These are phyloP conservation scores for Exophiala oligosperma DNA, from an alignment of 2,329 filamentous ascomycete genomes.

Conservation along the genomic window DNA sequence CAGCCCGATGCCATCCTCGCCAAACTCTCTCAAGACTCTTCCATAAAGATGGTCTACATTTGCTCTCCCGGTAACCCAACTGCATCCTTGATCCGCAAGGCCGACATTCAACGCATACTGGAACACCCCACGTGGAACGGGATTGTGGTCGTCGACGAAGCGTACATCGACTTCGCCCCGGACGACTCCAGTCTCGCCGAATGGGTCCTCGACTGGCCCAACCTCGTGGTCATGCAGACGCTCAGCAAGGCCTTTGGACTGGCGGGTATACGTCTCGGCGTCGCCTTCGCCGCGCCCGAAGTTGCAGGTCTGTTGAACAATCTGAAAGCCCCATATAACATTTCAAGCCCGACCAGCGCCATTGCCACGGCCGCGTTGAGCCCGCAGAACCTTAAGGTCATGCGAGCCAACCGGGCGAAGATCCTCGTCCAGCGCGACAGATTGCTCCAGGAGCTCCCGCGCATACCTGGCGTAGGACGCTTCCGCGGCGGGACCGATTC, in stretches of 20 bases:
- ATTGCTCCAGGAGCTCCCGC: constrained; percentile 70
- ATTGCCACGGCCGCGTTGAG: constrained; percentile 74
- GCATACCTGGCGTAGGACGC: constrained; percentile 73
- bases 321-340: constrained; percentile 95
- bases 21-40: constrained; percentile 61
- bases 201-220: constrained; percentile 90
- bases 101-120: constrained; percentile 71
- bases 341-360: constrained; percentile 81
- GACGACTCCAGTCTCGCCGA: constrained; percentile 80
- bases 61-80: constrained; percentile 97
- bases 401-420: constrained; percentile 68
- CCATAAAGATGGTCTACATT: constrained; percentile 86
- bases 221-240: constrained; percentile 96
- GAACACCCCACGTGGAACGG: constrained; percentile 94
- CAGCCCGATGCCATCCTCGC: constrained; percentile 68
- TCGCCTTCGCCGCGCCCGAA: constrained; percentile 72
- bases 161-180: constrained; percentile 91
- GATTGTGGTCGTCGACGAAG: constrained; percentile 88
- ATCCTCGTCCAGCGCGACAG: constrained; percentile 77
- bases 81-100: constrained; percentile 72
- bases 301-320: constrained; percentile 83
- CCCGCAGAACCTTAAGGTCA: constrained; percentile 66
- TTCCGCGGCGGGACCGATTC: constrained; percentile 77
- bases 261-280: constrained; percentile 87
- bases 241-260: constrained; percentile 97